Percentiles rank a stretch among this genome's conserved stretches.
Evolutionary conservation across 441 rosid genomes (phyloP).

Genomic region (Geranium incanum): DNA sequence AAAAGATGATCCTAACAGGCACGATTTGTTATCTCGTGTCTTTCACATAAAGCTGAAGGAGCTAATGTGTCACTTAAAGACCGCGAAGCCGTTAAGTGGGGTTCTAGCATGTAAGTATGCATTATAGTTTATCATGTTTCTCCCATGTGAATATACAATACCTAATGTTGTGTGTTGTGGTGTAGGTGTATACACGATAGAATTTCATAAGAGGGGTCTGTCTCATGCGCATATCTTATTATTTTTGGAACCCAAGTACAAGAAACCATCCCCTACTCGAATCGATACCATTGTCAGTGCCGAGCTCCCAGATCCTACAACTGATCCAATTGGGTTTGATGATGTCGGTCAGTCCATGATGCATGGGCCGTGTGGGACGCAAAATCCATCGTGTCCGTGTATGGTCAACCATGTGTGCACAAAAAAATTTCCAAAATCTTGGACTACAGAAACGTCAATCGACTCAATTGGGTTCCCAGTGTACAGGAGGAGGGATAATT

Average conservation of each 20-base stretch:
- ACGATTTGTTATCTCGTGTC: neutral
- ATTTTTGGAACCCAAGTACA: neutral
- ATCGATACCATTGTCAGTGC: neutral
- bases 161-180: too few relatives aligned
- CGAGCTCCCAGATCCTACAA: neutral
- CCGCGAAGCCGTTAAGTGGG: neutral
- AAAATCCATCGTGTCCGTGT: neutral
- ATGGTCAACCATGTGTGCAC: neutral
- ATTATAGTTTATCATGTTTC: too few relatives aligned
- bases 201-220: constrained; percentile 17
- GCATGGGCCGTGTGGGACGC: constrained; percentile 11
- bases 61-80: neutral
- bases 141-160: too few relatives aligned
- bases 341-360: constrained; percentile 12
- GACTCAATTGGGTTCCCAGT: constrained; percentile 4
- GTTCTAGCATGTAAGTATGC: neutral
- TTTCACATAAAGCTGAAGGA: neutral
- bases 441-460: neutral
- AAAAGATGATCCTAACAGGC: neutral
- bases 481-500: neutral
- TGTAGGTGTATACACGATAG: neutral
- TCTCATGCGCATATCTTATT: constrained; percentile 18
- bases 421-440: constrained; percentile 10
- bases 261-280: neutral
- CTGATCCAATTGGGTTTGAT: neutral